Evolutionary conservation across 2,329 filamentous ascomycete genomes (phyloP).

Genomic region (Penicillium sp.): DNA sequence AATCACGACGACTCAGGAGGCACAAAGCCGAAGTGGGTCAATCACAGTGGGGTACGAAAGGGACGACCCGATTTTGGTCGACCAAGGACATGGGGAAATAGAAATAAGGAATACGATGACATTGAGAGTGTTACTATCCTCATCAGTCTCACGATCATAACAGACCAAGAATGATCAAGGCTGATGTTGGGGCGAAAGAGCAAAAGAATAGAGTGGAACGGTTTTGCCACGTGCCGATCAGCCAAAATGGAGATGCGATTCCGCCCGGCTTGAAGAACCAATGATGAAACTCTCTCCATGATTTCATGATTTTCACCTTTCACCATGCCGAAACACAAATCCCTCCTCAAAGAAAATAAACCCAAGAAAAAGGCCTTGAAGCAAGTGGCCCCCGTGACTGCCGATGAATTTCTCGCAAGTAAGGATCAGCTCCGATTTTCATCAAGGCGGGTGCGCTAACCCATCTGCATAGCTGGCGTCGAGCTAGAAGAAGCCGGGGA

Average conservation of each 20-base stretch:
- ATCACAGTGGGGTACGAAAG: constrained; percentile 10
- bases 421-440: constrained; percentile 13
- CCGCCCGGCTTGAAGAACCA: neutral
- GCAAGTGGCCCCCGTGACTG: constrained; percentile 49
- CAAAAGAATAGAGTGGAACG: constrained; percentile 4
- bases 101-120: too few species aligned
- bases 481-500: constrained; percentile 65
- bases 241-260: constrained; percentile 5
- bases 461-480: constrained; percentile 49
- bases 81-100: too few species aligned
- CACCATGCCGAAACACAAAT: constrained; percentile 38
- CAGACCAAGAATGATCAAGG: too few species aligned
- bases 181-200: too few species aligned
- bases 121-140: too few species aligned
- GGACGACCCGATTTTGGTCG: constrained; percentile 8
- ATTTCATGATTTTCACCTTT: too few species aligned
- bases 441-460: neutral
- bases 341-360: constrained; percentile 40
- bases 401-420: constrained; percentile 63
- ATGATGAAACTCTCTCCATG: neutral
- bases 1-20: constrained; percentile 15
- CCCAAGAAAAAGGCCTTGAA: constrained; percentile 40
- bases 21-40: constrained; percentile 21
- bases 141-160: too few species aligned
- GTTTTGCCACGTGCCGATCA: constrained; percentile 22